Evolutionary conservation across 306 rosid species (phyloP), one percentile per base, ranked within the genome.

Genomic region (Castanea sativa): DNA sequence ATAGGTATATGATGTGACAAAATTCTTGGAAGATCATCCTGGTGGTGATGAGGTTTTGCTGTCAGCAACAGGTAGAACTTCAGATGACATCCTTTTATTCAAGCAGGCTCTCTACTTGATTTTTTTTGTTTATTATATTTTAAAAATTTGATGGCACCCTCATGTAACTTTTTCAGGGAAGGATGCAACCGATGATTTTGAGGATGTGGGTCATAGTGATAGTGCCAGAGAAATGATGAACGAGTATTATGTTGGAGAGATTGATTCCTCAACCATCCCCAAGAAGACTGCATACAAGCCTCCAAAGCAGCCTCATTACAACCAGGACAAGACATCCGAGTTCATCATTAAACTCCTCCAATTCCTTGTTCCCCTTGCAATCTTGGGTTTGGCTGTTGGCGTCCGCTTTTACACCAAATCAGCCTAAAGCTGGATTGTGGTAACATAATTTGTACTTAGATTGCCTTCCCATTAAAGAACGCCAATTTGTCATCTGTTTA

Each of bases 141-240:
- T 33, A 20, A 0, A 18, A 45, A 18, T 25, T 33, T n/a, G 21
- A n/a, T 49, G 25, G 51, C 21, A 61, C 51, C 29, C 18, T 71
- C 15, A 8, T 70, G 75, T 25, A 27, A 27, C 32, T 33, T 7
- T 32, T 21, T 15, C 78, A 88, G 91, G 91, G 59, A 88, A 88
- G 75, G 91, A 88, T 60, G 91, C 89, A 79, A 88, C 91, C 5
- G 91, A 88, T 75, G 91, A 88, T 82, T 88, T 88, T 20, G 91
- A 88, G 83, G 91, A 88, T 20, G 89, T 86, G 76, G 91, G 91
- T 75, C 91, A 88, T 18, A 88, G 89, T 55, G 85, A 79, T 27
- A 82, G 79, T 75, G 91, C 91, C 55, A 86, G 83, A 82, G 91
- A 79, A 58, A 86, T 84, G 89, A 64, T 88, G 89, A 79, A 82